Conservation (phyloP, 2,329 filamentous ascomycete species). For the Mycosphaerella sp. region DNA sequence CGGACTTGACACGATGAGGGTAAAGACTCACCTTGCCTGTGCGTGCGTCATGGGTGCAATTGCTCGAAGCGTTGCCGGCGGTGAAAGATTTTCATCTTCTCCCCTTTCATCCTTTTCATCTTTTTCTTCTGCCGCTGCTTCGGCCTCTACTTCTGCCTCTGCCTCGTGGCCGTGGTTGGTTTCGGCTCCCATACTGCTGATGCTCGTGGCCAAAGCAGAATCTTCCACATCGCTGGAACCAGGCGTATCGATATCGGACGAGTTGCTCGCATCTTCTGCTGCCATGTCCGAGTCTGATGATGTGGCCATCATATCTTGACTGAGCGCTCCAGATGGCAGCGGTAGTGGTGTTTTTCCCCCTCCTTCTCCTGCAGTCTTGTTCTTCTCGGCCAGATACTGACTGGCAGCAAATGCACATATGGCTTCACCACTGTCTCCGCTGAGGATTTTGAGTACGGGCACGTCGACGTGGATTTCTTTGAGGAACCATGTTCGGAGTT, state of each 20-base stretch:
- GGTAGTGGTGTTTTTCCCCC: too few species aligned
- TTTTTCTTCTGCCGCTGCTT: too few species aligned
- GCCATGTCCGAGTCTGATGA: too few species aligned
- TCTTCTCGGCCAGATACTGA: slow-evolving; percentile 15
- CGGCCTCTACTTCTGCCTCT: neutral
- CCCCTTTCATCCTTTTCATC: neutral
- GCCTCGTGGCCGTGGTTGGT: neutral
- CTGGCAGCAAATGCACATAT: slow-evolving; percentile 15
- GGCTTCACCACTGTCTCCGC: slow-evolving; percentile 12
- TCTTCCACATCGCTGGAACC: slow-evolving; percentile 8
- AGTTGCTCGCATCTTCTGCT: neutral
- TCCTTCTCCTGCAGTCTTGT: slow-evolving; percentile 1
- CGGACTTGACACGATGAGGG: neutral
- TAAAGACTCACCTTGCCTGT: slow-evolving; percentile 20
- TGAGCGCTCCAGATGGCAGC: neutral
- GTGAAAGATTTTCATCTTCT: neutral
- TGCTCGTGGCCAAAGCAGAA: slow-evolving; percentile 10
- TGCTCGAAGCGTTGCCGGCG: slow-evolving; percentile 7
- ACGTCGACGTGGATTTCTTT: slow-evolving; percentile 43
- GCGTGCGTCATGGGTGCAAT: slow-evolving; percentile 16
- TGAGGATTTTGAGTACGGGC: slow-evolving; percentile 41
- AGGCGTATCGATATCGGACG: slow-evolving; percentile 1
- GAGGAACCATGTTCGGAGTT: slow-evolving; percentile 45
- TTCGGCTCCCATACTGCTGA: slow-evolving; percentile 6
- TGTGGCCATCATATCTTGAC: too few species aligned